These are phyloP conservation scores for Leccinum arenicola DNA, from an alignment of 768 basidiomycete species.

Conservation along the genomic window DNA sequence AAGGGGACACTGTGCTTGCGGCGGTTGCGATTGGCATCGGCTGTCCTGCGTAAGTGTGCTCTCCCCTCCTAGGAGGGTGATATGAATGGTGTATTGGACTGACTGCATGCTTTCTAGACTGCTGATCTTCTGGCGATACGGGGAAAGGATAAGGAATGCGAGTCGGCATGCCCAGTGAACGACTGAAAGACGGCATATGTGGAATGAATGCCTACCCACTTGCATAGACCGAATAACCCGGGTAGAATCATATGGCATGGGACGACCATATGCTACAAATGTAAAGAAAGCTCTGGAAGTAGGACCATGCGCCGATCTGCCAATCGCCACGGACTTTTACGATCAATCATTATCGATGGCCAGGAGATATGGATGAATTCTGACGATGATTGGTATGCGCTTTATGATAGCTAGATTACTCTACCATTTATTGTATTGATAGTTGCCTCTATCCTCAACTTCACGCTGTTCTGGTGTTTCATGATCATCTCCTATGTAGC, in stretches of 20 bases:
- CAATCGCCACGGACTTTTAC: not conserved
- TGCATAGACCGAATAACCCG: not conserved
- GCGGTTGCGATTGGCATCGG: conserved; percentile 55
- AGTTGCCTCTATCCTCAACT: not conserved
- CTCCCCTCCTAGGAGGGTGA: not conserved
- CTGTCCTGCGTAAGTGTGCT: conserved; percentile 42
- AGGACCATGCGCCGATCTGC: not conserved
- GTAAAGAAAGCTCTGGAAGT: not conserved
- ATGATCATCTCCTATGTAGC: not conserved
- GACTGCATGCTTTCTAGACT: conserved; percentile 38
- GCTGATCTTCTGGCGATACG: conserved; percentile 43
- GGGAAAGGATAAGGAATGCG: conserved; percentile 47
- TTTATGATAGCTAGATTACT: not conserved
- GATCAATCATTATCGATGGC: not conserved
- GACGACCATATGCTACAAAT: not conserved
- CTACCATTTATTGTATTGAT: not conserved
- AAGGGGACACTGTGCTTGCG: conserved; percentile 65
- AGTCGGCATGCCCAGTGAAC: conserved; percentile 39
- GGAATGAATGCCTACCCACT: not conserved
- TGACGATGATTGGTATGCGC: not conserved
- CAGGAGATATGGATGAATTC: not conserved
- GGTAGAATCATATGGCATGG: not conserved
- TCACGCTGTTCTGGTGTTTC: not conserved
- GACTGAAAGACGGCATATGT: not conserved
- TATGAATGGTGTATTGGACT: conserved; percentile 13